Evolutionary conservation across 179 eudicot genomes (phyloP), one percentile per base, ranked within the genome.

Genomic region (Vitellaria paradoxa): DNA sequence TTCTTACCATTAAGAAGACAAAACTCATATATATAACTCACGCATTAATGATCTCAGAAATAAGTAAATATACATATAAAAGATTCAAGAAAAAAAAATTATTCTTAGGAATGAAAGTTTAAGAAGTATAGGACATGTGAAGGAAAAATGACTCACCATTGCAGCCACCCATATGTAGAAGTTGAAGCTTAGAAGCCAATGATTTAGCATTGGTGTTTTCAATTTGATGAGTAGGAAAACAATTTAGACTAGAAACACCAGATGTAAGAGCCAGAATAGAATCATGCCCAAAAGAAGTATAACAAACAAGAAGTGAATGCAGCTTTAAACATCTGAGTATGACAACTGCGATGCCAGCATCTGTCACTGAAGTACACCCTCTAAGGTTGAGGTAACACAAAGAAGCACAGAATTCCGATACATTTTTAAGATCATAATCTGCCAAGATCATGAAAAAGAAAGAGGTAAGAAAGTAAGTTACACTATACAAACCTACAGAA

Each of bases 141-240:
- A 42, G 59, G 63, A 72, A 57, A 72, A 21, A 14, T 3, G 24
- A 76, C 85, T 77, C 73, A 95, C 99, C 93, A 30, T 65, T 84
- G 85, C 97, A 95, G 75, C 97, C 90, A 79, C 97, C 95, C 57
- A 95, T 82, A 77, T 93, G 97, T 78, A 95, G 83, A 74, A 82
- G 70, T 80, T 85, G 87, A 74, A 93, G 82, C 62, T 79, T 78
- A 47, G 78, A 74, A 73, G 76, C 87, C 82, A 79, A 67, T 53
- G 85, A 72, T 73, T 68, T 63, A 74, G 59, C 60, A 86, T n/a
- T 72, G 49, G 83, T 77, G 47, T 81, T 50, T 71, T 77, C 84
- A 71, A 68, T 64, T 60, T 76, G 81, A 72, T 70, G 42, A 72
- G 18, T 55, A 56, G 82, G 45, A 63, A 49, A 70, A 37, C 61